A percentile compares a stretch with the other conserved stretches of the same genome.
Conservation (phyloP, 306 rosid species). For the Cucurbita maxima region DNA sequence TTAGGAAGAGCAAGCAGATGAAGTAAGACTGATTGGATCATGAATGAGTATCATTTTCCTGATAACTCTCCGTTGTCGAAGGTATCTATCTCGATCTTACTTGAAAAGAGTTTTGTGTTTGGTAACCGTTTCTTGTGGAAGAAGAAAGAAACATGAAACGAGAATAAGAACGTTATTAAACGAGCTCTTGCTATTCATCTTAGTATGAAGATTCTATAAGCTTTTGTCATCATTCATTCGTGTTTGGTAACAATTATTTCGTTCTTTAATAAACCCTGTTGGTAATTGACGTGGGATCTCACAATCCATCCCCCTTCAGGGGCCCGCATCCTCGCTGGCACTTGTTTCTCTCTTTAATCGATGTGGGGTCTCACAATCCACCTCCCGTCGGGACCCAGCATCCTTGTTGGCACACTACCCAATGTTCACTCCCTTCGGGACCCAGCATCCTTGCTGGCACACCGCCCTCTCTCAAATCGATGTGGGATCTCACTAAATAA, state of each 20-base stretch:
- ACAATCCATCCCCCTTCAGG: no score
- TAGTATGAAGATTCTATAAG: no score
- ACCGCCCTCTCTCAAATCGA: no score
- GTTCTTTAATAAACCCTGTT: no score
- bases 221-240: not conserved
- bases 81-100: slow-evolving; percentile 19
- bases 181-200: not conserved
- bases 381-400: no score
- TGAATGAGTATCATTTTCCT: slow-evolving; percentile 93
- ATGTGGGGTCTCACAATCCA: no score
- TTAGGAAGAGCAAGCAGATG: slow-evolving; percentile 81
- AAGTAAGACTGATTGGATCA: slow-evolving; percentile 87
- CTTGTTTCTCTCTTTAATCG: no score
- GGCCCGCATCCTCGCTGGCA: no score
- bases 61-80: slow-evolving; percentile 41
- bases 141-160: not conserved
- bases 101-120: not conserved
- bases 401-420: no score
- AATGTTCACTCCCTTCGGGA: no score
- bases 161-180: not conserved
- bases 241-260: not conserved
- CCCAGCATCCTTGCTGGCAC: no score
- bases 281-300: no score
- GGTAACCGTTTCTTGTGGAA: not conserved
- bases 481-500: not conserved